A percentile compares a stretch with the other conserved stretches of the same genome.
phyloP scores from a whole-genome alignment of 768 basidiomycete species.

The Suillus bovinus region DNA sequence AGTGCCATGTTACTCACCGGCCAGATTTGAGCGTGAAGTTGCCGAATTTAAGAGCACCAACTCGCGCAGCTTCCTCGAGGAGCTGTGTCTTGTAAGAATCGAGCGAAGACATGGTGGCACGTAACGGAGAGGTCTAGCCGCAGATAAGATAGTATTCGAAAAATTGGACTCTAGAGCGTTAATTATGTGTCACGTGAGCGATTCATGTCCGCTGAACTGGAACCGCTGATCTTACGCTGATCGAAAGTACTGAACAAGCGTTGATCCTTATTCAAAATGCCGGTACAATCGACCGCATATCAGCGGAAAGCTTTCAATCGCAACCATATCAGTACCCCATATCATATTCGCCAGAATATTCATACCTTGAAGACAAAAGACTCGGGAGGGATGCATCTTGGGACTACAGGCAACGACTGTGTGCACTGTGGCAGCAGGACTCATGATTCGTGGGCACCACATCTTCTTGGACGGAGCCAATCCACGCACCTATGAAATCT shows the following conservation, averaged over 20 bases:
- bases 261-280: neutral
- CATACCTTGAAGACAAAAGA: neutral
- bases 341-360: neutral
- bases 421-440: neutral
- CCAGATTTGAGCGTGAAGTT: constrained; percentile 94
- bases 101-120: constrained; percentile 22
- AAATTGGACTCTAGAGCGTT: neutral
- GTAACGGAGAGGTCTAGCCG: neutral
- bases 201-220: neutral
- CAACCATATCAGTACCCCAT: neutral
- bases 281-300: neutral
- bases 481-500: neutral
- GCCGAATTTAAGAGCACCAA: constrained; percentile 85
- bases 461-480: neutral
- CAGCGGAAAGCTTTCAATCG: neutral
- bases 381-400: too few species aligned
- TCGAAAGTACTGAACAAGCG: neutral
- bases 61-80: constrained; percentile 65
- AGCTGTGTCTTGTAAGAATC: constrained; percentile 60
- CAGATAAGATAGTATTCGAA: neutral
- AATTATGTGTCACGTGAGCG: neutral
- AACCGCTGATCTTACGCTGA: neutral
- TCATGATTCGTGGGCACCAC: neutral
- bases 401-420: neutral
- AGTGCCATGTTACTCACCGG: constrained; percentile 64